phyloP scores from a whole-genome alignment of 2,329 filamentous ascomycete species.

The Fusarium tjaetaba region DNA sequence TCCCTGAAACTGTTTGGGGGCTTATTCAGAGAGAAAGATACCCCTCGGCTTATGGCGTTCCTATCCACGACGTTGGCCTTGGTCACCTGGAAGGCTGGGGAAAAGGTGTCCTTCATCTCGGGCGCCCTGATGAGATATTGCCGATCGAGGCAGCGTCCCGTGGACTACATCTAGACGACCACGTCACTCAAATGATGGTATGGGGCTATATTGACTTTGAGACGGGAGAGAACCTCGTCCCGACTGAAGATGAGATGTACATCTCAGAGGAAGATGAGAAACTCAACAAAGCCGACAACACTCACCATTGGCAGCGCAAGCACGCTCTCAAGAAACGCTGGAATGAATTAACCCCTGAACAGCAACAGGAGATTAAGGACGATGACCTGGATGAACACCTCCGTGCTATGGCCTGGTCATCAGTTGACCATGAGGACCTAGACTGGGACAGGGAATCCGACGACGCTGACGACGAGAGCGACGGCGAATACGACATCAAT shows the following conservation, averaged over 20 bases:
- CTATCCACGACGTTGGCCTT: slow-evolving; percentile 60
- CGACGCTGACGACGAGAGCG: slow-evolving; percentile 19
- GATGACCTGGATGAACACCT: slow-evolving; percentile 50
- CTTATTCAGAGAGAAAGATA: slow-evolving; percentile 29
- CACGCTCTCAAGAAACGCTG: slow-evolving; percentile 59
- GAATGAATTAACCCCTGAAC: slow-evolving; percentile 48
- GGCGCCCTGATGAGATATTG: slow-evolving; percentile 68
- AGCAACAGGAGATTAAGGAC: slow-evolving; percentile 52
- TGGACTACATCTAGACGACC: slow-evolving; percentile 61
- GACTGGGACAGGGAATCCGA: slow-evolving; percentile 26
- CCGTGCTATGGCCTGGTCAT: slow-evolving; percentile 49
- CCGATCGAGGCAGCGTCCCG: slow-evolving; percentile 64
- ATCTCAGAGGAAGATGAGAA: slow-evolving; percentile 58
- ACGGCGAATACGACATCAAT: slow-evolving; percentile 29
- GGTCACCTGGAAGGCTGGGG: slow-evolving; percentile 68
- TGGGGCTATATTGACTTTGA: slow-evolving; percentile 70
- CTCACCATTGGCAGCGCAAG: slow-evolving; percentile 55
- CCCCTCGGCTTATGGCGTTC: slow-evolving; percentile 61
- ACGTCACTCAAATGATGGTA: slow-evolving; percentile 66
- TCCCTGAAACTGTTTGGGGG: slow-evolving; percentile 48
- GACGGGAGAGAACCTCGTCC: slow-evolving; percentile 61
- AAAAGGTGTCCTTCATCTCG: slow-evolving; percentile 55
- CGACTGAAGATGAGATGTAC: slow-evolving; percentile 61
- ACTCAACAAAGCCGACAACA: slow-evolving; percentile 47
- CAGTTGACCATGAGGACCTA: slow-evolving; percentile 35